Evolutionary conservation across 2,329 filamentous ascomycete genomes (phyloP), one percentile per base, ranked within the genome.

Genomic region (Trichoderma afroharzianum): DNA sequence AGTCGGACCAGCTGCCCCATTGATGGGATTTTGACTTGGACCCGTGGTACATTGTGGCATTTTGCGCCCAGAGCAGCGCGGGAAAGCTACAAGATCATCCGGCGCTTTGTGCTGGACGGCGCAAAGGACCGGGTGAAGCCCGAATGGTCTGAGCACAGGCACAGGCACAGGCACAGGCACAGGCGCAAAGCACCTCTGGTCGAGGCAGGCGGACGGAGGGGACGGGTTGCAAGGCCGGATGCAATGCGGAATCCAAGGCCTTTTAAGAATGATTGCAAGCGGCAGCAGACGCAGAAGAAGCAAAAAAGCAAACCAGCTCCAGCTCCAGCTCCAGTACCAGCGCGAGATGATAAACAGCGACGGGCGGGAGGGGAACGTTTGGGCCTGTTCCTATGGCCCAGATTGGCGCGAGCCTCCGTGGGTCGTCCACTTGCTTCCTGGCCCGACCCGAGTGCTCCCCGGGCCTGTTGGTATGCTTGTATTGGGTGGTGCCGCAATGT

Each of bases 11-110:
- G 32, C 72, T 71, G 57, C 76, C 74, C 77, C 76, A 79, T 50
- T 72, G 36, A 63, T 76, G 74, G 68, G 76, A 63, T 74, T 76
- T 77, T 28, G 76, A 75, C 69, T 77, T 78, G 55, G 74, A 73
- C 62, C 76, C 78, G 71, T 77, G 76, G 67, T 76, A 76, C 77
- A 79, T 79, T 67, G 64, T 77, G 70, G 75, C 76, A 78, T 78
- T 71, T 74, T 78, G 75, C 68, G 71, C 71, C 68, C 55, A 55
- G 43, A 71, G 63, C 55, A 72, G 71, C 71, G 71, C 68, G 70
- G 71, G 64, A 66, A 63, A 57, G 70, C 70, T 72, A 72, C 57
- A 68, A 39, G 33, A 71, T 70, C 71, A 71, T 72, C 68, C 55
- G 68, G 68, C 68, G 43, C 67, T 62, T 59, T n/a, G 57, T 71